These are phyloP conservation scores for Zelonia costaricensis DNA, from an alignment of 208 protist genomes.

Conservation along the genomic window DNA sequence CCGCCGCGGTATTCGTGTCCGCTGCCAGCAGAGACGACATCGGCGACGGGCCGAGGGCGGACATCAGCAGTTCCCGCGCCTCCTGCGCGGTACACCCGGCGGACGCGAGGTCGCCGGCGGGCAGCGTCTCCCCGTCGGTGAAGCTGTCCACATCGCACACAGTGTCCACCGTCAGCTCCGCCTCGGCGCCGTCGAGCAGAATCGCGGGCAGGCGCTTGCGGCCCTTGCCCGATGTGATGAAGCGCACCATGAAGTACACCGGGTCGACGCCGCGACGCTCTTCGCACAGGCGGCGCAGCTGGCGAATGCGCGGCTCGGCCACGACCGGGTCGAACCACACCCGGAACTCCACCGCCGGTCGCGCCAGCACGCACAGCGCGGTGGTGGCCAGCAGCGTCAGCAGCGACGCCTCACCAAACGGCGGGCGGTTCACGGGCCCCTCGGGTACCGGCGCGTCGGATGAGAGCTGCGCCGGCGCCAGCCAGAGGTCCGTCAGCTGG, in stretches of 20 bases:
- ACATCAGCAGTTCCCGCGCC: neutral
- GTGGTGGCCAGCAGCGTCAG: slow-evolving; percentile 42
- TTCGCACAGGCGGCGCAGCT: slow-evolving; percentile 33
- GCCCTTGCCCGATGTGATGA: slow-evolving; percentile 46
- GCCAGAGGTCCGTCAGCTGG: slow-evolving; percentile 26
- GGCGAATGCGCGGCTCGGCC: slow-evolving; percentile 14
- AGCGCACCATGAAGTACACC: slow-evolving; percentile 47
- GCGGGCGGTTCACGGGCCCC: slow-evolving; percentile 19
- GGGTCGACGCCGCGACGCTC: slow-evolving; percentile 43
- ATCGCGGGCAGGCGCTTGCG: slow-evolving; percentile 37
- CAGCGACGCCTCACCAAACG: slow-evolving; percentile 62
- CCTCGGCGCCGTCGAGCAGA: slow-evolving; percentile 35
- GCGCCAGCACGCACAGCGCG: slow-evolving; percentile 31
- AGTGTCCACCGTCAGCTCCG: slow-evolving; percentile 40
- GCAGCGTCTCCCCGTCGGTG: slow-evolving; percentile 35
- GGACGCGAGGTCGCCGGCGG: slow-evolving; percentile 8
- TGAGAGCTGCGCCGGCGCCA: slow-evolving; percentile 9
- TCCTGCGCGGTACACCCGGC: neutral
- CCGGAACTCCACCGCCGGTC: slow-evolving; percentile 25
- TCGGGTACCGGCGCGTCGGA: neutral
- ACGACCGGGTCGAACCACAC: slow-evolving; percentile 23
- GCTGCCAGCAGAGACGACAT: neutral
- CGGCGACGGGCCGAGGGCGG: neutral
- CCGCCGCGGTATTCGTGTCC: neutral
- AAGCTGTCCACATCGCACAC: slow-evolving; percentile 37